A percentile compares a stretch with the other conserved stretches of the same genome.
phyloP scores from a whole-genome alignment of 345 rosid genomes.

The Dovyalis caffra region DNA sequence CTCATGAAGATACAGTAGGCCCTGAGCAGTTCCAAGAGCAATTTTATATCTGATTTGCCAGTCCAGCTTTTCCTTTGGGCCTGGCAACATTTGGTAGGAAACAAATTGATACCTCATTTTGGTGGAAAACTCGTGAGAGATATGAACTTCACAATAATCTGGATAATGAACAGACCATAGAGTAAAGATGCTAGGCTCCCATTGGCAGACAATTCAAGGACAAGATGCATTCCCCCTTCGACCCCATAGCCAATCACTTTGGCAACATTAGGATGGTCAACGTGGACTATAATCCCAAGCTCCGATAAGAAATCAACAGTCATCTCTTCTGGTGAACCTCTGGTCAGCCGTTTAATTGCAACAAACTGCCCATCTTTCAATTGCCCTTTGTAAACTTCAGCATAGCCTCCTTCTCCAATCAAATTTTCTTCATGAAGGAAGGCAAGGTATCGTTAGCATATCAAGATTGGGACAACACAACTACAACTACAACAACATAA shows the following conservation, averaged over 20 bases:
- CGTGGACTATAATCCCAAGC: slow-evolving; percentile 88
- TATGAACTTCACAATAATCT: not conserved
- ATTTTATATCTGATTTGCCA: slow-evolving; percentile 71
- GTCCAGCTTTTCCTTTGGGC: slow-evolving; percentile 53
- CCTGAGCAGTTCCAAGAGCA: slow-evolving; percentile 78
- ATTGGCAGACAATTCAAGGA: slow-evolving; percentile 78
- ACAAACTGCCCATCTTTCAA: slow-evolving; percentile 58
- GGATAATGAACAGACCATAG: slow-evolving; percentile 48
- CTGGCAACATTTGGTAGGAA: slow-evolving; percentile 29
- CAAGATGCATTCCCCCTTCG: slow-evolving; percentile 95
- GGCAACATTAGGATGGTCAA: slow-evolving; percentile 92
- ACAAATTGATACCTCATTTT: not conserved
- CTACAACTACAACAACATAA: not conserved
- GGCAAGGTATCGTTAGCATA: slow-evolving; percentile 6
- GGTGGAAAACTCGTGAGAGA: not conserved
- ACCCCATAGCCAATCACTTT: slow-evolving; percentile 81
- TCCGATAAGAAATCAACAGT: slow-evolving; percentile 79
- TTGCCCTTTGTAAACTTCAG: slow-evolving; percentile 80
- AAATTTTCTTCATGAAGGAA: slow-evolving; percentile 51
- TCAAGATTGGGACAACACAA: not conserved
- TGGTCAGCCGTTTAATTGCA: slow-evolving; percentile 69
- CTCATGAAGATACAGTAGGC: slow-evolving; percentile 80
- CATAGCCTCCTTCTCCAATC: slow-evolving; percentile 93
- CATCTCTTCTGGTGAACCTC: slow-evolving; percentile 86
- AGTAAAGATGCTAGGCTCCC: slow-evolving; percentile 86